Base-by-base conservation (phyloP, 1,284 basidiomycete species). In the Pyrrhoderma noxium region DNA sequence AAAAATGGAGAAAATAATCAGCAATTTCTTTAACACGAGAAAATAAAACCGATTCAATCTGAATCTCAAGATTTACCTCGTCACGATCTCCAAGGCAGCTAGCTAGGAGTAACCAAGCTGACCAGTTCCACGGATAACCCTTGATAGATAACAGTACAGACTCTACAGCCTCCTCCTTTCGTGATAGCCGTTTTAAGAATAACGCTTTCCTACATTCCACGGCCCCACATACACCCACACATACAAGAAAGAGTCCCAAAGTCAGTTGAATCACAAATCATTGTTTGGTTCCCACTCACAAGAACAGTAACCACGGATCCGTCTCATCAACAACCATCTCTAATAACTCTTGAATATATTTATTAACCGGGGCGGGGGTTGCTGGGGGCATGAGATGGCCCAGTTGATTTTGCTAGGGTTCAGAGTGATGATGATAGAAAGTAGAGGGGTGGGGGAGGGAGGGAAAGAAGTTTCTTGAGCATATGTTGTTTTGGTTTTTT, bases 81-180 rank as follows among this genome's bases (percentile, higher is more conserved):
- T 93, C 91, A n/a, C 82, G 82, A 55, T 93, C 92, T 34, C 85
- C 82, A 23, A 96, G 77, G 60, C 91, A 86, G 47, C 80, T 80
- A 1, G 82, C 82, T 18, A 97, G 73, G 49, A 93, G 76, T 18
- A 78, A 72, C 95, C 96, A 99, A 3, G 85, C 77, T 22, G 89
- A 90, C 95, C 96, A 99, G 64, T 98, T 98, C 85, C 93, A 99
- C 7, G 91, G 86, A 62, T 88, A 92, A 2, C 75, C 73, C 45
- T 79, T 75, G 45, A 98, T 83, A 4, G 92, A 94, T 31, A 81
- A 67, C 16, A 97, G 70, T 7, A 85, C 77, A 58, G 75, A 81
- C 62, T 93, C 91, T 34, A 95, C 87, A 0, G 95, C 93, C 62
- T 92, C 89, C 56, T 90, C 83, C 39, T 89, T 77, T 57, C 86